Percentiles rank a stretch among this genome's conserved stretches.
Conservation (phyloP, 2,329 filamentous ascomycete genomes). For the Phyllosticta citrichinensis region DNA sequence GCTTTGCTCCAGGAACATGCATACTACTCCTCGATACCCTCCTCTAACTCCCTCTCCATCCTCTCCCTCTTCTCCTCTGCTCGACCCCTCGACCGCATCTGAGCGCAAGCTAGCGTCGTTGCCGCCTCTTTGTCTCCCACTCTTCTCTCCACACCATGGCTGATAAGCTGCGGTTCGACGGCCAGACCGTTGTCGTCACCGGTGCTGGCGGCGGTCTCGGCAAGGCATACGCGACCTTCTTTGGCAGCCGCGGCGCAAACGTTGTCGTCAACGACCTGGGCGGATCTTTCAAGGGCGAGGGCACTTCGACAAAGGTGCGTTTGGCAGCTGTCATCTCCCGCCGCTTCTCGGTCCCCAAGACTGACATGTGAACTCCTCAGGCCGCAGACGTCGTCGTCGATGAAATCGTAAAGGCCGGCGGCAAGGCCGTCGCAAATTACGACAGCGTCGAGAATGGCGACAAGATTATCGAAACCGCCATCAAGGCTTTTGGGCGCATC, state of each 20-base stretch:
- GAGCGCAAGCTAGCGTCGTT: neutral
- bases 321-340: neutral
- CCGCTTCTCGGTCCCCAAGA: neutral
- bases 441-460: slow-evolving; percentile 90
- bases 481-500: slow-evolving; percentile 72
- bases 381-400: slow-evolving; percentile 74
- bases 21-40: neutral
- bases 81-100: neutral
- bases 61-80: neutral
- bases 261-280: slow-evolving; percentile 97
- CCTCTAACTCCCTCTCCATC: neutral
- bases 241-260: slow-evolving; percentile 81
- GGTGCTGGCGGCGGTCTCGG: slow-evolving; percentile 76
- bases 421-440: slow-evolving; percentile 96
- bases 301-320: slow-evolving; percentile 70
- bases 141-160: slow-evolving; percentile 2
- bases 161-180: slow-evolving; percentile 63
- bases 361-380: slow-evolving; percentile 32
- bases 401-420: slow-evolving; percentile 76
- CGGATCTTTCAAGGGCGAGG: slow-evolving; percentile 86
- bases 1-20: slow-evolving; percentile 1
- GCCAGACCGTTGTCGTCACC: slow-evolving; percentile 81
- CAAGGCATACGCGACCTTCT: slow-evolving; percentile 79
- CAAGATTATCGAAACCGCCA: slow-evolving; percentile 82
- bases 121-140: neutral